These are phyloP conservation scores for Bryoglossum gracile DNA, from an alignment of 495 filamentous ascomycete genomes.

Conservation along the genomic window DNA sequence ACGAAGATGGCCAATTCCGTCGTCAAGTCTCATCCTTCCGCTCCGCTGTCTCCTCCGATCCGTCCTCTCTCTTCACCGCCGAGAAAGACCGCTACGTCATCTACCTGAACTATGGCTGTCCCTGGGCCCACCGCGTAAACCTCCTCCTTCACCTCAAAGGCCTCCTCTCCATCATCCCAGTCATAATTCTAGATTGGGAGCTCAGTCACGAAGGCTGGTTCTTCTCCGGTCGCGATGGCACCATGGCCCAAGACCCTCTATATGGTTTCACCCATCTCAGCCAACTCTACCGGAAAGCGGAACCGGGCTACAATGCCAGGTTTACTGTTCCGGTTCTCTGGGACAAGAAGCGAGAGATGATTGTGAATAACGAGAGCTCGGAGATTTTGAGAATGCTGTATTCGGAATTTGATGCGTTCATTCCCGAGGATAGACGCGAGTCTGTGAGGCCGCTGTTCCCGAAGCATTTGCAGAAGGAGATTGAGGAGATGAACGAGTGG, in stretches of 20 bases:
- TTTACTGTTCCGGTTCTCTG: constrained; percentile 76
- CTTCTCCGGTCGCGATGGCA: constrained; percentile 29
- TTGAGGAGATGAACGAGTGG: constrained; percentile 74
- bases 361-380: constrained; percentile 38
- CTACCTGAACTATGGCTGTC: constrained; percentile 50
- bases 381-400: constrained; percentile 72
- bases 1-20: constrained; percentile 81
- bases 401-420: constrained; percentile 63
- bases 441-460: constrained; percentile 51
- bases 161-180: constrained; percentile 43
- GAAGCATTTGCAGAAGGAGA: constrained; percentile 43
- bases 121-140: constrained; percentile 53
- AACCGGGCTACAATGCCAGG: constrained; percentile 59
- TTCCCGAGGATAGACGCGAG: constrained; percentile 52
- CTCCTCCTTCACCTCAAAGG: constrained; percentile 47
- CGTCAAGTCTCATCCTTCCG: constrained; percentile 63
- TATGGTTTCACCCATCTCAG: constrained; percentile 48
- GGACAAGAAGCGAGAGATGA: constrained; percentile 52
- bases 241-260: constrained; percentile 47
- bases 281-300: constrained; percentile 60
- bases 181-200: constrained; percentile 24
- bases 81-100: constrained; percentile 70
- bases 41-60: constrained; percentile 46
- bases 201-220: constrained; percentile 31
- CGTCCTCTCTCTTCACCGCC: constrained; percentile 54